Percentiles rank a stretch among this genome's conserved stretches.
Evolutionary conservation across 352 stramenopile genomes (phyloP).

Genomic region (Phytopythium cucurbitacearum): DNA sequence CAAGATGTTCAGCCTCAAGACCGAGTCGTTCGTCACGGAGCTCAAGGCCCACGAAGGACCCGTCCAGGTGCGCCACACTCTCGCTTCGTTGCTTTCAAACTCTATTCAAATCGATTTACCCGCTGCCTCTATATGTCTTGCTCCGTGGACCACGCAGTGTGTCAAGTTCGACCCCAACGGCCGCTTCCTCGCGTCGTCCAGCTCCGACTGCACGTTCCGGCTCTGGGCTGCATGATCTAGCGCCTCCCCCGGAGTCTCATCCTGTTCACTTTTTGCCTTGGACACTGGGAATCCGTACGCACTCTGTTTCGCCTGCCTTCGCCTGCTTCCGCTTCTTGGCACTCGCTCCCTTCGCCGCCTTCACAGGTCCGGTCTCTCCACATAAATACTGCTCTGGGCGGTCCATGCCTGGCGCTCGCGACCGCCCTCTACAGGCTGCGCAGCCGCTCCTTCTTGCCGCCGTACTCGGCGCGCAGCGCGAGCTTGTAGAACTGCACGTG

Average conservation of each 20-base stretch:
- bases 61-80: slow-evolving; percentile 78
- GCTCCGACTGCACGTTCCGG: slow-evolving; percentile 91
- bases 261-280: slow-evolving; percentile 2
- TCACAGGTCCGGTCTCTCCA: not conserved
- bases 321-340: not conserved
- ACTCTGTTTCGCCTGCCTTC: not conserved
- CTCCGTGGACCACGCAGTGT: slow-evolving; percentile 34
- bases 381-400: not conserved
- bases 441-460: slow-evolving; percentile 74
- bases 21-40: slow-evolving; percentile 57
- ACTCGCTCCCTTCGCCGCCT: not conserved
- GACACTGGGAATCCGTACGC: not conserved
- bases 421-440: slow-evolving; percentile 47
- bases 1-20: slow-evolving; percentile 87
- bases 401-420: not conserved
- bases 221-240: slow-evolving; percentile 72
- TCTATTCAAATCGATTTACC: not conserved
- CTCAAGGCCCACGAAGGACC: slow-evolving; percentile 90
- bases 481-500: slow-evolving; percentile 73
- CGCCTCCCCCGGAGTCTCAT: not conserved
- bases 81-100: not conserved
- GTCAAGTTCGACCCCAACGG: slow-evolving; percentile 89
- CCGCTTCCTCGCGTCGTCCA: slow-evolving; percentile 87
- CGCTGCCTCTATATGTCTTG: not conserved
- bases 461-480: slow-evolving; percentile 63